Evolutionary conservation across 1,284 basidiomycete species (phyloP), one percentile per base, ranked within the genome.

Genomic region (Cryptococcus sp.): DNA sequence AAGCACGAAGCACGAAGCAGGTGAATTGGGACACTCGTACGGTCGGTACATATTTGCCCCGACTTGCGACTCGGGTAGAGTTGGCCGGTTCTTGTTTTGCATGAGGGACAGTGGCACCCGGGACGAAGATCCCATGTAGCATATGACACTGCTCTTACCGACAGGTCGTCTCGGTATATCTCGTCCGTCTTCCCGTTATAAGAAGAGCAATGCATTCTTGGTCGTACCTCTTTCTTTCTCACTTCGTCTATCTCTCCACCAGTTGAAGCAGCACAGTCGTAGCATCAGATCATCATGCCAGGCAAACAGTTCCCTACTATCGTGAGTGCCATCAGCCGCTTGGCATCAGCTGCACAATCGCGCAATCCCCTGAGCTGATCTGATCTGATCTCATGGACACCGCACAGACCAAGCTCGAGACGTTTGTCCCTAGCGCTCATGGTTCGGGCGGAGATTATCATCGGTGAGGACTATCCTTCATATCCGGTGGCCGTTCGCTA

Each of bases 381-480:
- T 35, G 13, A 35, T 8, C 30, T 35, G 13, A 35, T 13, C 30
- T 35, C 8, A 10, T 35, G 58, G 40, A 59, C 53, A 8, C 30
- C 39, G 27, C 20, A 7, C 59, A 76, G 76, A 66, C 60, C 60
- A 74, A 71, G 61, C 68, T 81, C 58, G 80, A 81, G 67, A 79
- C 78, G 11, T 81, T 80, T 59, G 77, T 81, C 57, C 80, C 80
- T 13, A 68, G 67, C 43, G 68, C 72, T 16, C 68, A 74, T 56
- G 79, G 79, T n/a, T 77, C 78, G 10, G 83, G 83, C 35, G 83
- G 82, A 22, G 82, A 84, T 69, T 84, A 84, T 69, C 82, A 83
- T 69, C 76, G 80, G 57, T 75, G 75, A 58, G 71, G 40, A 17
- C 13, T 63, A 15, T 40, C 7, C 43, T 7, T 30, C 17, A 13